Evolutionary conservation across 1,139 yeast species (phyloP).

Genomic region (Nakaseomyces delphensis): DNA sequence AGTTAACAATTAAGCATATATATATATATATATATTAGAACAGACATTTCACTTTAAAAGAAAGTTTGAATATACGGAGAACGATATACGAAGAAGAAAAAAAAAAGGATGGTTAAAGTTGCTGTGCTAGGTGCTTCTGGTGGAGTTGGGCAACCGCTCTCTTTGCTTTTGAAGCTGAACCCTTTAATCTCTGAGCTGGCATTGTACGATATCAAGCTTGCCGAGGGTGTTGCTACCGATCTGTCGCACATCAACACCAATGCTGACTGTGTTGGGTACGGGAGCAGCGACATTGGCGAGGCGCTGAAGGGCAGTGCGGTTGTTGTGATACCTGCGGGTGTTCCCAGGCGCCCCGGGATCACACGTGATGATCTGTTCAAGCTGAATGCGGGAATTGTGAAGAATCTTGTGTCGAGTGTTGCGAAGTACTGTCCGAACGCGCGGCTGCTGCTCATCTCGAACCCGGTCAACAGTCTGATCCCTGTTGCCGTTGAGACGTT

Average conservation of each 20-base stretch:
- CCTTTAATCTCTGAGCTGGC: constrained; percentile 48
- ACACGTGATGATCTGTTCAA: constrained; percentile 69
- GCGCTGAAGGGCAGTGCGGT: constrained; percentile 51
- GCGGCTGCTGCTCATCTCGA: constrained; percentile 56
- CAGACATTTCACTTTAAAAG: too few relatives aligned
- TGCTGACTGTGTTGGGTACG: constrained; percentile 35
- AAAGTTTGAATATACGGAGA: background rate
- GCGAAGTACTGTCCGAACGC: constrained; percentile 57
- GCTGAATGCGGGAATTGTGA: constrained; percentile 61
- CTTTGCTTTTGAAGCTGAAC: constrained; percentile 53
- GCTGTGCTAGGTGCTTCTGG: constrained; percentile 76
- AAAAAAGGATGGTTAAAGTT: constrained; percentile 46
- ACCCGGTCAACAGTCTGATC: constrained; percentile 69
- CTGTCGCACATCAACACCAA: constrained; percentile 59
- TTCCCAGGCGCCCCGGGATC: constrained; percentile 76
- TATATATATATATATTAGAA: too few relatives aligned
- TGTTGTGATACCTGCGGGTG: constrained; percentile 74
- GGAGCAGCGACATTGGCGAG: constrained; percentile 39
- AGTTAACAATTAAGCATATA: background rate
- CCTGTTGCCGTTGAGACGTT: constrained; percentile 69
- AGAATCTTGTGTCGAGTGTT: constrained; percentile 49
- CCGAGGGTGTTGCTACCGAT: constrained; percentile 67
- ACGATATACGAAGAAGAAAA: background rate
- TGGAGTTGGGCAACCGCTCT: constrained; percentile 72
- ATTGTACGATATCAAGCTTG: constrained; percentile 58